Percentiles rank a stretch among this genome's conserved stretches.
These are phyloP conservation scores for Pochonia chlamydosporia DNA, from an alignment of 2,329 filamentous ascomycete species.

Conservation along the genomic window DNA sequence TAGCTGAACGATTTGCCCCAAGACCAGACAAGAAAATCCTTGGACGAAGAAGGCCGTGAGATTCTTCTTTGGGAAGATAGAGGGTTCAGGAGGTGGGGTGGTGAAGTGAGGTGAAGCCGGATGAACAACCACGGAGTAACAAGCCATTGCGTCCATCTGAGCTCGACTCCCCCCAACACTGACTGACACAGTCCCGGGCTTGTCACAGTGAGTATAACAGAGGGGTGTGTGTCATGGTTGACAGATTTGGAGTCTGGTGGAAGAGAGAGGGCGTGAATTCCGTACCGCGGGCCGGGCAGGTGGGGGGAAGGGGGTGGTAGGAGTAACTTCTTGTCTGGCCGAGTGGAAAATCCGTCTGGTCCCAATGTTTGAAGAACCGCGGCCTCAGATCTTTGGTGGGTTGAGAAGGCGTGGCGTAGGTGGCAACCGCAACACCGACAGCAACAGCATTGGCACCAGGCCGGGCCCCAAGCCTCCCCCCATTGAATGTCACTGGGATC, in stretches of 20 bases:
- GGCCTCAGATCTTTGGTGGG: too few species aligned
- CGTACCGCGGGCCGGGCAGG: neutral
- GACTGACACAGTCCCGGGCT: neutral
- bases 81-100: conserved; percentile 7
- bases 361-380: too few species aligned
- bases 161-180: neutral
- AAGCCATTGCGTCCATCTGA: neutral
- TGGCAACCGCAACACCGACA: conserved; percentile 10
- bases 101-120: neutral
- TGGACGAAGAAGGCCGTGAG: conserved; percentile 12
- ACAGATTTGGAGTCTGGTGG: neutral
- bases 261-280: neutral
- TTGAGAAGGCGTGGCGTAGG: too few species aligned
- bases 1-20: conserved; percentile 5
- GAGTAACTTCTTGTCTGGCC: too few species aligned
- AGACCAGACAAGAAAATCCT: conserved; percentile 2
- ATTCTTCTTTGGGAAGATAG: conserved; percentile 5
- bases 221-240: neutral
- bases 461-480: too few species aligned
- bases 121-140: neutral
- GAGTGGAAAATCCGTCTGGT: too few species aligned
- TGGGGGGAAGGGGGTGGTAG: neutral
- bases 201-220: neutral
- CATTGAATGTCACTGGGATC: conserved; percentile 21
- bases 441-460: too few species aligned